These are phyloP conservation scores for Ocimum tenuiflorum DNA, from an alignment of 257 asterid species.

Conservation along the genomic window DNA sequence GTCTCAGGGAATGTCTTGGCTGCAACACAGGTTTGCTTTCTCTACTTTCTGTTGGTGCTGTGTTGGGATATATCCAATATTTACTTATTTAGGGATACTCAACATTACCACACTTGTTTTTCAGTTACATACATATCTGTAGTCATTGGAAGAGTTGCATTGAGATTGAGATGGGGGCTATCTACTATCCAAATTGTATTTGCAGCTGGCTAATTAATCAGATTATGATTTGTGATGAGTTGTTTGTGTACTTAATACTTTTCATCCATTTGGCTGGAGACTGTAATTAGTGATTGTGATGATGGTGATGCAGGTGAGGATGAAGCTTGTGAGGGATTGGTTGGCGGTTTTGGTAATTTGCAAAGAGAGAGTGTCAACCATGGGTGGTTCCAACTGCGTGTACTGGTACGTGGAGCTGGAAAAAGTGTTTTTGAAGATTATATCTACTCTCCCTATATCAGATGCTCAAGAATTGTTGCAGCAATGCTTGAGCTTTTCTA, in stretches of 20 bases:
- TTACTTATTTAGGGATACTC: too few species aligned
- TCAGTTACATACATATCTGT: too few species aligned
- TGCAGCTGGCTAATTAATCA: too few species aligned
- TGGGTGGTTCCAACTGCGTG: constrained; percentile 45
- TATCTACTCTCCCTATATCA: constrained; percentile 78
- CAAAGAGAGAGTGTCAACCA: constrained; percentile 49
- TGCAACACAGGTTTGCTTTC: constrained; percentile 63
- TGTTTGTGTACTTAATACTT: too few species aligned
- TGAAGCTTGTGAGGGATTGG: constrained; percentile 84
- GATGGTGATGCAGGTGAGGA: constrained; percentile 75
- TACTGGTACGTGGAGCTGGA: constrained; percentile 65
- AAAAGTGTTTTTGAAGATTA: constrained; percentile 67
- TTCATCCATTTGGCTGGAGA: too few species aligned
- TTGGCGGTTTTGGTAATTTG: constrained; percentile 79
- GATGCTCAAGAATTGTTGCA: constrained; percentile 68
- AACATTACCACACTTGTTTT: too few species aligned
- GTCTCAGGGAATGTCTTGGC: constrained; percentile 64
- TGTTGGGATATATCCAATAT: constrained; percentile 10
- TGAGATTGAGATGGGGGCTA: background rate
- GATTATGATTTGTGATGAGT: too few species aligned
- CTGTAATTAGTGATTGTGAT: background rate
- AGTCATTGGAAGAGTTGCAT: too few species aligned
- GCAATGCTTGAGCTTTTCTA: constrained; percentile 84
- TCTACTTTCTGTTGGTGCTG: background rate
- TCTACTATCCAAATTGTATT: too few species aligned